phyloP scores from a whole-genome alignment of 2,329 filamentous ascomycete genomes.

The Aspergillus carbonarius region DNA sequence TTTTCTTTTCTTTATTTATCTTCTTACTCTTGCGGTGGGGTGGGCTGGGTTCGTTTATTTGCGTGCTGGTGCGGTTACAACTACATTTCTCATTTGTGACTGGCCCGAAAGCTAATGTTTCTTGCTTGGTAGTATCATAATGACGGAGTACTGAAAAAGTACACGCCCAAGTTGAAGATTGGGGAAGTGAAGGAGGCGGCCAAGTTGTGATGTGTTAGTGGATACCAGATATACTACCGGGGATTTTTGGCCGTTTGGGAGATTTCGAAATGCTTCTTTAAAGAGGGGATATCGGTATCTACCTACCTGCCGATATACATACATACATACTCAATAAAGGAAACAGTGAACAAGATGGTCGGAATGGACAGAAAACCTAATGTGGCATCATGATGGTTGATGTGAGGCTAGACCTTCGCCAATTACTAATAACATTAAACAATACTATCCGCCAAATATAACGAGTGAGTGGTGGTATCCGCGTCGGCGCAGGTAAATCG shows the following conservation, averaged over 20 bases:
- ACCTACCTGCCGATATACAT: no score
- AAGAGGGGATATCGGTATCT: no score
- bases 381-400: no score
- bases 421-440: background rate
- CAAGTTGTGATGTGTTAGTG: slow-evolving; percentile 60
- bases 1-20: slow-evolving; percentile 11
- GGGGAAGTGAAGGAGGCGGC: slow-evolving; percentile 73
- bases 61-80: no score
- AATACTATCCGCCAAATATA: background rate
- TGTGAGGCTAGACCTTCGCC: background rate
- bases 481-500: background rate
- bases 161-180: slow-evolving; percentile 72
- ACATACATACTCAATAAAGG: no score
- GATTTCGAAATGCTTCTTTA: background rate
- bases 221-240: no score
- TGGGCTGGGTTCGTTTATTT: no score
- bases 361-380: no score
- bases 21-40: no score
- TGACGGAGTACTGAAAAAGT: slow-evolving; percentile 78
- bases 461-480: background rate
- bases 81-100: no score
- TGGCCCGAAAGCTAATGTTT: background rate
- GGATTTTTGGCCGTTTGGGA: background rate
- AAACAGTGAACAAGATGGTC: background rate
- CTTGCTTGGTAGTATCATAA: slow-evolving; percentile 66